These are phyloP conservation scores for Tricholoma flavovirens DNA, from an alignment of 768 basidiomycete species.

Conservation along the genomic window DNA sequence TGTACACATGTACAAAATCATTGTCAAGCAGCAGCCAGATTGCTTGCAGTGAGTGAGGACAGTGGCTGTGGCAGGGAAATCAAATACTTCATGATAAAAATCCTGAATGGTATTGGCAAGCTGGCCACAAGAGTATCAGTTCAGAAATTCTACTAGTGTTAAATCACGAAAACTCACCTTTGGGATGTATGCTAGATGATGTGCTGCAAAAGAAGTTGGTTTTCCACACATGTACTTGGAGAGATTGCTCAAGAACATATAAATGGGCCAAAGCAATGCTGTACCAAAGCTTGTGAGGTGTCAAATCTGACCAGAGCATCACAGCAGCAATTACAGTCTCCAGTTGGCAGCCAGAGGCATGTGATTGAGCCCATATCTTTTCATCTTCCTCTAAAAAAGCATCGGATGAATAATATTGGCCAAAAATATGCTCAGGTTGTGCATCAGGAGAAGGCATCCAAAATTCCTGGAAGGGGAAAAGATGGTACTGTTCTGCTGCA, in stretches of 20 bases:
- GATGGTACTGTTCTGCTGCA: conserved; percentile 5
- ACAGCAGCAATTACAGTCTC: conserved; percentile 4
- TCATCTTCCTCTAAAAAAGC: neutral
- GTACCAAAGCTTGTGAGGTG: conserved; percentile 31
- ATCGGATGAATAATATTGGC: neutral
- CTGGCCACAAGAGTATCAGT: conserved; percentile 21
- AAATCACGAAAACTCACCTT: conserved; percentile 25
- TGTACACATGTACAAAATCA: conserved; percentile 22
- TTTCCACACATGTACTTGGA: conserved; percentile 30
- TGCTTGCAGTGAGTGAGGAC: conserved; percentile 25
- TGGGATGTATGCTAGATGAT: no score
- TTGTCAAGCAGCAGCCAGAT: conserved; percentile 23
- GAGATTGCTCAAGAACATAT: conserved; percentile 31
- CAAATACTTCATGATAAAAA: conserved; percentile 8
- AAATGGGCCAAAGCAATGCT: conserved; percentile 34
- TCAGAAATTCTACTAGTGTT: no score
- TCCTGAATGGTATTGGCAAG: no score
- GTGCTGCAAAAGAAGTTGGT: no score
- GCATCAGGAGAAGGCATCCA: conserved; percentile 10
- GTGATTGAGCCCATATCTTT: neutral
- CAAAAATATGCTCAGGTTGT: neutral
- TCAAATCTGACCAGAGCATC: conserved; percentile 31
- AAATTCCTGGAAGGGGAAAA: conserved; percentile 10
- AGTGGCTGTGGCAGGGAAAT: conserved; percentile 8
- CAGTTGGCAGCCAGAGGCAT: neutral